These are phyloP conservation scores for Cyclotella atomus DNA, from an alignment of 108 stramenopile genomes.

Conservation along the genomic window DNA sequence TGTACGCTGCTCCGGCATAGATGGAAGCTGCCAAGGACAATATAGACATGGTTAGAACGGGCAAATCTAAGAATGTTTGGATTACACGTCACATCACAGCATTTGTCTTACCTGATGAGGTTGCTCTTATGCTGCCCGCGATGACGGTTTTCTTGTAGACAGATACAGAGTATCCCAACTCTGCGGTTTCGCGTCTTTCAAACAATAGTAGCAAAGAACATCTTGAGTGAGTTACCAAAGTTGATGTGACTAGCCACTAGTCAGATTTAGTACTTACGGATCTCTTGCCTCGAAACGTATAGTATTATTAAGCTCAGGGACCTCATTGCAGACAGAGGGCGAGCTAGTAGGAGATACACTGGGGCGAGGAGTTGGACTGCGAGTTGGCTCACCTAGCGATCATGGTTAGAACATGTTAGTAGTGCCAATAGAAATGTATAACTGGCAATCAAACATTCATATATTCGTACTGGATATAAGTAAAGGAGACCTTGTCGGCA, in stretches of 20 bases:
- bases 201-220: too few species aligned
- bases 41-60: too few species aligned
- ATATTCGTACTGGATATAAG: not conserved
- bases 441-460: too few species aligned
- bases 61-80: too few species aligned
- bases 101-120: conserved; percentile 4
- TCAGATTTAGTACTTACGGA: conserved; percentile 8
- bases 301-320: not conserved
- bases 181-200: not conserved
- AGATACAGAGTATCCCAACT: conserved; percentile 10
- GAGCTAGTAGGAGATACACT: not conserved
- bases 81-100: too few species aligned
- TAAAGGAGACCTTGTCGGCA: not conserved
- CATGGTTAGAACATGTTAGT: not conserved
- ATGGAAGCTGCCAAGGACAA: conserved; percentile 8
- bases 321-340: not conserved
- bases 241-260: too few species aligned
- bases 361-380: not conserved
- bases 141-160: conserved; percentile 10
- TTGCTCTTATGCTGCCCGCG: not conserved
- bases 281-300: conserved; percentile 5
- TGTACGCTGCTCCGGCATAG: conserved; percentile 9
- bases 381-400: not conserved
- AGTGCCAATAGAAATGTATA: too few species aligned
- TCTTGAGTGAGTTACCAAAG: too few species aligned